Conservation (phyloP, 345 rosid species). For the Acer campestre region DNA sequence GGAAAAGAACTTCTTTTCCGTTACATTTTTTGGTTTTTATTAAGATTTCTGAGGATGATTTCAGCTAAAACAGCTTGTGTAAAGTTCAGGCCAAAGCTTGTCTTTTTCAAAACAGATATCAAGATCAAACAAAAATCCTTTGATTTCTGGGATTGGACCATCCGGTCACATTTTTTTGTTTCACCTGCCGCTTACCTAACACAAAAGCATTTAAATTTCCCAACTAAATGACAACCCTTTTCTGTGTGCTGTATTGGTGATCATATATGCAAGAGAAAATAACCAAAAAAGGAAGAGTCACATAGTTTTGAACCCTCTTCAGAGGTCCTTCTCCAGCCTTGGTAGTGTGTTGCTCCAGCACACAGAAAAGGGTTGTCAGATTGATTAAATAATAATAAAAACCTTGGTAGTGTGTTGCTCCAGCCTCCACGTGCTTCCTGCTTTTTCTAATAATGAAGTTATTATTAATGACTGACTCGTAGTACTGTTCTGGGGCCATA, state of each 20-base stretch:
- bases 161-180: neutral
- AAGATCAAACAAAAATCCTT: neutral
- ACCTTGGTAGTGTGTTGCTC: too few species aligned
- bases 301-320: neutral
- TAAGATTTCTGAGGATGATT: neutral
- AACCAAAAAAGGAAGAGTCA: neutral
- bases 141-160: neutral
- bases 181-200: conserved; percentile 1
- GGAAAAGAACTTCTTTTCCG: too few species aligned
- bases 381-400: neutral
- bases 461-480: neutral
- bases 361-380: too few species aligned
- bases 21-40: neutral
- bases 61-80: conserved; percentile 1
- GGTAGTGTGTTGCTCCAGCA: too few species aligned
- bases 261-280: too few species aligned
- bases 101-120: neutral
- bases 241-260: neutral
- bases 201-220: neutral
- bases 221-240: neutral
- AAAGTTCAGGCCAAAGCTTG: neutral
- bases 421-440: too few species aligned
- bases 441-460: neutral
- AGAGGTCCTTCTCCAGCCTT: neutral
- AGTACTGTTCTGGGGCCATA: conserved; percentile 10